These are phyloP conservation scores for Mitragyna speciosa DNA, from an alignment of 257 asterid species.

Conservation along the genomic window DNA sequence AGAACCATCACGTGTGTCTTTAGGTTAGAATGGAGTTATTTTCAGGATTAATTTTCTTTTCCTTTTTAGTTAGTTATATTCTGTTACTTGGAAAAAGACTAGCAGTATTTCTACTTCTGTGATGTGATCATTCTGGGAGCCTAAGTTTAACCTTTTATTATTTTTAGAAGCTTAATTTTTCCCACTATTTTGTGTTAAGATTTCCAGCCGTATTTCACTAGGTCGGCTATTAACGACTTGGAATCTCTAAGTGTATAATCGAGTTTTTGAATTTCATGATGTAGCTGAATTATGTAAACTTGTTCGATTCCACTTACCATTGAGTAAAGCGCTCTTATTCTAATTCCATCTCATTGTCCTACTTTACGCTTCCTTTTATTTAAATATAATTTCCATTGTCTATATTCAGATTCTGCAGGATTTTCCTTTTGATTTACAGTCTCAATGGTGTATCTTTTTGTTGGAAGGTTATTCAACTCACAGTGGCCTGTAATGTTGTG, in stretches of 20 bases:
- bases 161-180: neutral
- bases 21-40: neutral
- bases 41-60: neutral
- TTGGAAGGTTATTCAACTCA: neutral
- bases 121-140: neutral
- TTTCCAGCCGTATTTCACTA: neutral
- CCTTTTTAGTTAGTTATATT: neutral
- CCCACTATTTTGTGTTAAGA: neutral
- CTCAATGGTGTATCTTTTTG: neutral
- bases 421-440: neutral
- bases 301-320: neutral
- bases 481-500: conserved; percentile 21
- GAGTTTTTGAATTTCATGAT: neutral
- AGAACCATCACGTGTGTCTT: neutral
- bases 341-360: neutral
- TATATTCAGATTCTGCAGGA: neutral
- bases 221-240: neutral
- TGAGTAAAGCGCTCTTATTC: neutral
- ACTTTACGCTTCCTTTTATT: neutral
- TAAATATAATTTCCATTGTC: neutral
- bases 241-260: neutral
- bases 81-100: neutral
- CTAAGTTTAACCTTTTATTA: neutral
- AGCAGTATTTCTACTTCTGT: neutral
- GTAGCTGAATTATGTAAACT: neutral